Conservation (phyloP, 2,329 filamentous ascomycete genomes). For the Colletotrichum tofieldiae region DNA sequence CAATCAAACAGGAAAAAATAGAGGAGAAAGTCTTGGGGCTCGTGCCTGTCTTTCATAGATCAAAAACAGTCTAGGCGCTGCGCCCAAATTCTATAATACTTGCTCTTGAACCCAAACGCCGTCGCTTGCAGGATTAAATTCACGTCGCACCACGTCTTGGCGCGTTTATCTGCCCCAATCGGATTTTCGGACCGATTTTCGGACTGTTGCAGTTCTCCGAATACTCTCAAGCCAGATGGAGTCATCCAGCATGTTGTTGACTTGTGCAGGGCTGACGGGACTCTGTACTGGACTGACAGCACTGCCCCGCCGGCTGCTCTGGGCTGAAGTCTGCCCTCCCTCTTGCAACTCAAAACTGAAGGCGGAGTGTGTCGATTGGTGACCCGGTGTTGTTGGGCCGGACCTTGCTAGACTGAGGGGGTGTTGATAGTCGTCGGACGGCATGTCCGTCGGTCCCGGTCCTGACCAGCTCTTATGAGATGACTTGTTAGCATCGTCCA, state of each 20-base stretch:
- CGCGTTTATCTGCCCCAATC: slow-evolving; percentile 34
- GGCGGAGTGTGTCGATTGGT: slow-evolving; percentile 64
- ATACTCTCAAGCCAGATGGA: slow-evolving; percentile 96
- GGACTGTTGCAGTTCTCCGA: slow-evolving; percentile 84
- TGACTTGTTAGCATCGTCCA: slow-evolving; percentile 53
- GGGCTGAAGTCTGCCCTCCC: slow-evolving; percentile 51
- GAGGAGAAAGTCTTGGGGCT: background rate
- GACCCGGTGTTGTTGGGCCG: slow-evolving; percentile 56
- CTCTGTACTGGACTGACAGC: slow-evolving; percentile 78
- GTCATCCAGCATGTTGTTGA: slow-evolving; percentile 88
- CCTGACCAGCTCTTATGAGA: slow-evolving; percentile 61
- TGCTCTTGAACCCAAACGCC: slow-evolving; percentile 30
- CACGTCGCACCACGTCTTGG: slow-evolving; percentile 3
- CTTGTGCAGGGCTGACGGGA: slow-evolving; percentile 79
- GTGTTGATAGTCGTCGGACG: slow-evolving; percentile 59
- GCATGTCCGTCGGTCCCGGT: slow-evolving; percentile 57
- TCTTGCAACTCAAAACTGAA: slow-evolving; percentile 74
- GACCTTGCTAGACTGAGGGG: slow-evolving; percentile 70
- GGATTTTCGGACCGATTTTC: slow-evolving; percentile 55
- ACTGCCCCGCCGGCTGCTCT: slow-evolving; percentile 75
- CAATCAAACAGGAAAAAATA: background rate
- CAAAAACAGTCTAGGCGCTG: background rate
- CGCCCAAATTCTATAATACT: slow-evolving; percentile 3
- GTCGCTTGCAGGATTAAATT: slow-evolving; percentile 24
- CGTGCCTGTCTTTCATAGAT: background rate